These are phyloP conservation scores for Debaryomycetaceae sp. DNA, from an alignment of 1,139 yeast species.

Conservation along the genomic window DNA sequence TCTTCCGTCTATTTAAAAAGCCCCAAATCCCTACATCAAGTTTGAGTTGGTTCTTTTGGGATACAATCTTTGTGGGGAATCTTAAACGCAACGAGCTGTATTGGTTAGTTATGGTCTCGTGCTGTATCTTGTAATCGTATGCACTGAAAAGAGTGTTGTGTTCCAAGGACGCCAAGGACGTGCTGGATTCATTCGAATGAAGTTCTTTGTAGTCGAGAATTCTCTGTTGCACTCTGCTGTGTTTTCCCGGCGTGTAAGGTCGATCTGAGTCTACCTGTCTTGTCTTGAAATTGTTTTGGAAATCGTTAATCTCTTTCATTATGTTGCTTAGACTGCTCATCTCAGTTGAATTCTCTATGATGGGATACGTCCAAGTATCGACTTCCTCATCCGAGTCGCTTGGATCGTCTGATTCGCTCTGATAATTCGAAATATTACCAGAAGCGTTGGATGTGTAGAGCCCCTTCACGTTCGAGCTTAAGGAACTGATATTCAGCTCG, in stretches of 20 bases:
- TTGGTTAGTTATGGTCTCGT: conserved; percentile 36
- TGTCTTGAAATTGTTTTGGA: conserved; percentile 29
- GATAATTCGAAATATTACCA: conserved; percentile 9
- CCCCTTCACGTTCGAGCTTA: conserved; percentile 10
- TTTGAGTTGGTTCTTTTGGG: conserved; percentile 8
- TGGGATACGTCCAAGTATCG: neutral
- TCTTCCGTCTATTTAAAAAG: conserved; percentile 10
- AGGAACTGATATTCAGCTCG: conserved; percentile 2
- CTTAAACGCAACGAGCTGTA: conserved; percentile 38
- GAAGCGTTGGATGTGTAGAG: neutral
- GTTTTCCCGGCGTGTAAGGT: conserved; percentile 4
- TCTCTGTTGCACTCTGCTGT: conserved; percentile 34
- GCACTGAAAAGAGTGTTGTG: neutral
- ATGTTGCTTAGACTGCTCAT: neutral
- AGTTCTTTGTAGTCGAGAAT: conserved; percentile 34
- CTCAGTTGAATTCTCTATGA: neutral
- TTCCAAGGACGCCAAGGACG: conserved; percentile 2
- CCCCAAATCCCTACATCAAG: conserved; percentile 17
- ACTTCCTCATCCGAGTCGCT: conserved; percentile 1
- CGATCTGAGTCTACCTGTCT: conserved; percentile 9
- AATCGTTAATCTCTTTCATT: conserved; percentile 25
- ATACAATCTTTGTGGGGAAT: conserved; percentile 20
- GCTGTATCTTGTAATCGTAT: conserved; percentile 30
- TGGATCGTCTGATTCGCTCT: conserved; percentile 26
- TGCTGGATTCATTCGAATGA: conserved; percentile 11